Conservation (phyloP, 768 basidiomycete genomes). For the Rhodosporidiobolus sp. region DNA sequence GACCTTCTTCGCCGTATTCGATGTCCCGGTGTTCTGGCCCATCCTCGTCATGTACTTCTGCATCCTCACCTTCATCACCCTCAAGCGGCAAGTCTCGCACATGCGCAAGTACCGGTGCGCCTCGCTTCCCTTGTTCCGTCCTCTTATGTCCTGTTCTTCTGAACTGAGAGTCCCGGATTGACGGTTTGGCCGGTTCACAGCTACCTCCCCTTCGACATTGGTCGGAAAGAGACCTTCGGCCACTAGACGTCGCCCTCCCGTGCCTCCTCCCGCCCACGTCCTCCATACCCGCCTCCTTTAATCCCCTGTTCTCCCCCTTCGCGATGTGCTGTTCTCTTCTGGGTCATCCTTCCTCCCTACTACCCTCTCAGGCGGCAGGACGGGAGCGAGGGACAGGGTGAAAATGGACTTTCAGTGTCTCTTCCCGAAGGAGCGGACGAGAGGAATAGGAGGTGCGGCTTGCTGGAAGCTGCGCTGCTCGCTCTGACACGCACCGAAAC, state of each 20-base stretch:
- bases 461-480: no score
- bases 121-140: neutral
- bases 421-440: no score
- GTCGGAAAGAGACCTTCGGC: slow-evolving; percentile 60
- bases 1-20: slow-evolving; percentile 75
- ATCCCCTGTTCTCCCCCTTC: neutral
- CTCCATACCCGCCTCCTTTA: neutral
- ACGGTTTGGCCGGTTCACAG: no score
- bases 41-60: slow-evolving; percentile 97
- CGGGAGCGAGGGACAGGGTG: no score
- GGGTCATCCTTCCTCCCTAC: no score
- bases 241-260: neutral
- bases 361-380: no score
- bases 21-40: slow-evolving; percentile 99
- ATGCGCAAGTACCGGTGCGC: slow-evolving; percentile 99
- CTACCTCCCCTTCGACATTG: slow-evolving; percentile 76
- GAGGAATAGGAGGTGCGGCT: no score
- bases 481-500: no score
- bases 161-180: neutral
- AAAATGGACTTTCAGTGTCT: no score
- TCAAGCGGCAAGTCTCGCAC: slow-evolving; percentile 91
- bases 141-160: neutral
- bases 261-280: no score
- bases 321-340: neutral
- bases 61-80: slow-evolving; percentile 87